A percentile compares a stretch with the other conserved stretches of the same genome.
phyloP scores from a whole-genome alignment of 2,329 filamentous ascomycete genomes.

The Dryadomyces quercivorus region DNA sequence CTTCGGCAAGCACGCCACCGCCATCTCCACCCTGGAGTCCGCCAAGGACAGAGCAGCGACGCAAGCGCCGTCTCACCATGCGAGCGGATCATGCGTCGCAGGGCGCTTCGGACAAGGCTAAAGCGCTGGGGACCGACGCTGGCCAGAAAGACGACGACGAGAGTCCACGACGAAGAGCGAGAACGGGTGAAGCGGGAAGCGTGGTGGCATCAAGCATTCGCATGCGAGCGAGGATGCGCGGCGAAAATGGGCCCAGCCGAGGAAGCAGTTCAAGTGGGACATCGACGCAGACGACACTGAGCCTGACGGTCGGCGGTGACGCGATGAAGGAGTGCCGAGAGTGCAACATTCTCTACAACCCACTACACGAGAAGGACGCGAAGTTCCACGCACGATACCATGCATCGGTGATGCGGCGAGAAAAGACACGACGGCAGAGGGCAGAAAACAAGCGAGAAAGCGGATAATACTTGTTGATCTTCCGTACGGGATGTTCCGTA shows the following conservation, averaged over 20 bases:
- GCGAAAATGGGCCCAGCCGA: not conserved
- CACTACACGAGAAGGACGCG: slow-evolving; percentile 29
- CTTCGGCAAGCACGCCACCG: not conserved
- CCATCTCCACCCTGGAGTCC: slow-evolving; percentile 4
- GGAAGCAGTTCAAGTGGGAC: not conserved
- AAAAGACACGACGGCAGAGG: slow-evolving; percentile 4
- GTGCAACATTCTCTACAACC: slow-evolving; percentile 32
- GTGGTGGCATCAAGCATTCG: slow-evolving; percentile 4
- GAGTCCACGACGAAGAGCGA: not conserved
- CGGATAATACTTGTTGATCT: no score
- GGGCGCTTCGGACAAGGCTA: not conserved
- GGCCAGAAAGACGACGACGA: not conserved
- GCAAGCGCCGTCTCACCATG: slow-evolving; percentile 12
- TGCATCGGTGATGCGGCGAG: slow-evolving; percentile 14
- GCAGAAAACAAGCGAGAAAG: no score
- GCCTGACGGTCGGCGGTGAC: slow-evolving; percentile 18
- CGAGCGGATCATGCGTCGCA: slow-evolving; percentile 4
- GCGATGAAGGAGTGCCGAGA: slow-evolving; percentile 26
- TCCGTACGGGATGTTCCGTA: no score
- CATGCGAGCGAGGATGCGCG: slow-evolving; percentile 5
- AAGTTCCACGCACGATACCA: slow-evolving; percentile 26
- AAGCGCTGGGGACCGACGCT: no score
- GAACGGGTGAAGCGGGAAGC: not conserved
- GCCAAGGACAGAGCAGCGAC: slow-evolving; percentile 1
- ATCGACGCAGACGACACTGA: slow-evolving; percentile 27